Evolutionary conservation across 2,329 filamentous ascomycete genomes (phyloP), one percentile per base, ranked within the genome.

Genomic region (Cladosporium sp.): DNA sequence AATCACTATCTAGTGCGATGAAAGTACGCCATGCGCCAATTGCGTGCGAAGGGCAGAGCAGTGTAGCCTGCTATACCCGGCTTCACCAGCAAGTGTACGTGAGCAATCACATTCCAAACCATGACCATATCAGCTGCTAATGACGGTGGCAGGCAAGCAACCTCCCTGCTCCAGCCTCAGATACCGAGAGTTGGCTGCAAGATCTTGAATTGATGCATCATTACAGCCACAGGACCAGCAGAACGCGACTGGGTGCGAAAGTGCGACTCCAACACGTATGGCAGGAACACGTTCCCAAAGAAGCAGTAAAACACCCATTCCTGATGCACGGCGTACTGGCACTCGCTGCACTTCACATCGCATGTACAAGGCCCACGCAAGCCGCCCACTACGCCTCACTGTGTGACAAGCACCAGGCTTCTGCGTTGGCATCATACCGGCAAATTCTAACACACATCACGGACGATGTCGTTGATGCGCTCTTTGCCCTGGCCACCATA

Each of bases 141-240:
- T 24, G 3, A 6, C 26, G 10, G 21, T 3, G 11, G 12, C 3
- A 65, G 63, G 21, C 26, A 38, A 36, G 51, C 51, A 66, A 51
- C n/a, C 24, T 47, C 18, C 51, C 32, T 49, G 24, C 36, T 28
- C 34, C 64, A 47, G 26, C 65, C 10, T 38, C 58, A n/a, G 67
- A 57, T n/a, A 62, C 67, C 1, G 59, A 67, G 2, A 68, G 71
- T 49, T 74, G 71, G 70, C 66, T 74, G n/a, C 70, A 72, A 57
- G 71, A 74, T 51, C 71, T 74, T 51, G 71, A 74, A 49, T 68
- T 74, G 11, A 73, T 74, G 71, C 71, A 73, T 55, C 67, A 74
- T 51, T 74, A 72, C 66, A 47, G 47, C 12, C 57, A 62, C 36
- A 34, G 59, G 14, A 66, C 65, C 10, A 54, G 44, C 34, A 51